These are phyloP conservation scores for Yarrowia bubula DNA, from an alignment of 805 yeast species.

Conservation along the genomic window DNA sequence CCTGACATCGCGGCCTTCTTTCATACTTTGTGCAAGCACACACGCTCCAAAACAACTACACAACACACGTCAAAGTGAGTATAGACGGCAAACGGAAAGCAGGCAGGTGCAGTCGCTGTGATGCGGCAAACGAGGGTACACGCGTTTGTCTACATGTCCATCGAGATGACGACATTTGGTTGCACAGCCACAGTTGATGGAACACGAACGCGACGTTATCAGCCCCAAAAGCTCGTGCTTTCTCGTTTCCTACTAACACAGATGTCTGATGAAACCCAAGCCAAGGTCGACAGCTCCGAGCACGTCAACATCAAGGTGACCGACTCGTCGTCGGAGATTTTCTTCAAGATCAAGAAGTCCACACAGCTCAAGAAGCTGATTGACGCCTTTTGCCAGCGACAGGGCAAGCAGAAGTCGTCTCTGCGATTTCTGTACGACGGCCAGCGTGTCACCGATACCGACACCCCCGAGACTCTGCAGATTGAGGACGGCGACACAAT, in stretches of 20 bases:
- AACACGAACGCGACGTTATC: not conserved
- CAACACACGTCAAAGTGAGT: constrained; percentile 8
- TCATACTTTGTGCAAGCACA: not conserved
- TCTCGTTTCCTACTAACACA: not conserved
- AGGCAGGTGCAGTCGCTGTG: not conserved
- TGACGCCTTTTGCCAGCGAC: constrained; percentile 98
- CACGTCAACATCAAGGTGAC: constrained; percentile 93
- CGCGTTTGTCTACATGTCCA: not conserved
- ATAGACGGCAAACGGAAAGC: not conserved
- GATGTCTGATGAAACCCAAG: constrained; percentile 43
- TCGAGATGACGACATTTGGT: too few species aligned
- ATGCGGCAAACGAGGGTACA: not conserved
- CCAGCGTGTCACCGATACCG: constrained; percentile 78
- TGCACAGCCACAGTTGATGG: not conserved
- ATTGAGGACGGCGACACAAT: constrained; percentile 95
- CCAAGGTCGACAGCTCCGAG: constrained; percentile 58
- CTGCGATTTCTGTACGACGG: constrained; percentile 93
- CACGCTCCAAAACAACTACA: not conserved
- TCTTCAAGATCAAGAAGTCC: constrained; percentile 88
- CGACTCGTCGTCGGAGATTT: constrained; percentile 90
- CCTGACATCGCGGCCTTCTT: not conserved
- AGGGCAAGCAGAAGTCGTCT: constrained; percentile 80
- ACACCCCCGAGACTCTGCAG: constrained; percentile 85
- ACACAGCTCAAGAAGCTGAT: constrained; percentile 91
- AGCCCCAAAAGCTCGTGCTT: not conserved